phyloP scores from a whole-genome alignment of 805 yeast species.

The Ogataea pini region DNA sequence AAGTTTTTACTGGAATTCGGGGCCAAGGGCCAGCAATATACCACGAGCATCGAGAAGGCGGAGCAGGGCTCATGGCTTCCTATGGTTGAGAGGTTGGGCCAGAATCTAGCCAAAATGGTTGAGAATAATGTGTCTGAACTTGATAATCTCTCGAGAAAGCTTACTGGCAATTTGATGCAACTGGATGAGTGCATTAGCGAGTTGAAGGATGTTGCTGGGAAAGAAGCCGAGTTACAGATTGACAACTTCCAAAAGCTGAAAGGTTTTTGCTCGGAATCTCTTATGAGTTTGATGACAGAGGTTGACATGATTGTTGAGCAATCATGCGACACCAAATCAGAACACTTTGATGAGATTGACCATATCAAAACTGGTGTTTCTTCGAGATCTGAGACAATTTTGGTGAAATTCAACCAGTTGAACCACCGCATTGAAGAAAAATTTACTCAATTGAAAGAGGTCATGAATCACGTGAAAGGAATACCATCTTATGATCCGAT shows the following conservation, averaged over 20 bases:
- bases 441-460: slow-evolving; percentile 1
- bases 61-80: slow-evolving; percentile 2
- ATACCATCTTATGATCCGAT: background rate
- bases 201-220: background rate
- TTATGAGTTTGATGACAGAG: background rate
- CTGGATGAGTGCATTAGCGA: background rate
- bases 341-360: background rate
- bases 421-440: background rate
- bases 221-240: background rate
- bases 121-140: background rate
- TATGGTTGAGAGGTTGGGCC: background rate
- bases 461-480: background rate
- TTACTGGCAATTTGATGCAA: no score
- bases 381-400: background rate
- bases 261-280: background rate
- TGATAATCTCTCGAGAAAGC: background rate
- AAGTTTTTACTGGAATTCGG: background rate
- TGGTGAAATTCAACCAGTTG: background rate
- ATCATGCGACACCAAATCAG: background rate
- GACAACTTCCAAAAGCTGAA: background rate
- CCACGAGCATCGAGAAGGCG: background rate
- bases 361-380: background rate
- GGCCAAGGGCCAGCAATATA: background rate
- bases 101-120: background rate
- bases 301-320: background rate